Evolutionary conservation across 75 land plant genomes (phyloP).

Genomic region (Sequoiadendron giganteum): DNA sequence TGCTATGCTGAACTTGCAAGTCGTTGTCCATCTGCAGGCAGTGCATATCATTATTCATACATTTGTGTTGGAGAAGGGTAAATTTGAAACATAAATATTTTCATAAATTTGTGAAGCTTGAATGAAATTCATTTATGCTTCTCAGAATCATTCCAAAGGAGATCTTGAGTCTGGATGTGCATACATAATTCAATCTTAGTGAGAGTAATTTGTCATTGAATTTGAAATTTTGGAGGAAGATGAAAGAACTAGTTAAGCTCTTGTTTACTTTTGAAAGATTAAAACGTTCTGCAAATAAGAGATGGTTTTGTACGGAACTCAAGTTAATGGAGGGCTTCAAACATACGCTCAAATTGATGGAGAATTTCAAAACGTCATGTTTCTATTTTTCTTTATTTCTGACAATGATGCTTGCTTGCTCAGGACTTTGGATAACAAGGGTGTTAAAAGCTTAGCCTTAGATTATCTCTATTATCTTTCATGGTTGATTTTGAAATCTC

Average conservation of each 20-base stretch:
- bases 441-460: neutral
- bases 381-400: neutral
- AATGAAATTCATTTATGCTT: neutral
- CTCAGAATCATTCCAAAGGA: neutral
- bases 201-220: neutral
- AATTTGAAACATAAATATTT: neutral
- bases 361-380: neutral
- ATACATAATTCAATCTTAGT: neutral
- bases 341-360: neutral
- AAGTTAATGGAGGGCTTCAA: neutral
- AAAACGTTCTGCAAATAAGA: neutral
- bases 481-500: neutral
- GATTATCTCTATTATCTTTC: neutral
- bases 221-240: neutral
- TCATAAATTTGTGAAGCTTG: neutral
- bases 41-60: slow-evolving; percentile 98
- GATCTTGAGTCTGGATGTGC: neutral
- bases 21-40: slow-evolving; percentile 98
- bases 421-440: neutral
- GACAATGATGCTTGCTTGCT: neutral
- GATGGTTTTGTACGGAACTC: neutral
- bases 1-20: slow-evolving; percentile 99
- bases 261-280: neutral
- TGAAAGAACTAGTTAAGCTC: neutral
- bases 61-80: slow-evolving; percentile 99